Evolutionary conservation across 306 rosid species (phyloP), one percentile per base, ranked within the genome.

Genomic region (Lotus japonicus): DNA sequence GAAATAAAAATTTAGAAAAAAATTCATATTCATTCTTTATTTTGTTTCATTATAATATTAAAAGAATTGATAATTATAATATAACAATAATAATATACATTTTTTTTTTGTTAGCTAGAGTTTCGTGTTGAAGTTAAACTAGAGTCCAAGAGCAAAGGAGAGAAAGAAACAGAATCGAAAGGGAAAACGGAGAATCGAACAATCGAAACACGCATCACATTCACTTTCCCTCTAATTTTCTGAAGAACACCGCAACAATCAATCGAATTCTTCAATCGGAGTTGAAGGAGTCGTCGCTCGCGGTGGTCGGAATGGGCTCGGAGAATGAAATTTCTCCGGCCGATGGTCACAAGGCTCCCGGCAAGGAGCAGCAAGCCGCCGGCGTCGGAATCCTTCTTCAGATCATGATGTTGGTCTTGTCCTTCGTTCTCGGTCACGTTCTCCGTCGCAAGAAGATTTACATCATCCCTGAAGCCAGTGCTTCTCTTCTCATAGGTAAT

Each of bases 361-460:
- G 95, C 39, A 87, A 90, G 83, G 99, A 90, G 38, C 99, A 94
- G 70, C 99, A 94, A 75, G 99, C 99, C 19, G 99, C 99, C 72
- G 99, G 99, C 26, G 95, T 94, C 31, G 99, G 99, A 75, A 90
- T 94, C 63, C 99, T 94, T 58, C 97, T 94, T 18, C 99, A 94
- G 92, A 94, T 94, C 89, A 94, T 94, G 99, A 94, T 94, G 99
- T 81, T 94, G 18, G 99, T 94, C 14, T 67, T 94, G 60, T 90
- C 99, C 43, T 94, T 94, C 84, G 97, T 94, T 63, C 91, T 94
- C 11, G 99, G 99, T 23, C 99, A 94, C 58, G 96, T 94, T 52
- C 99, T 94, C 41, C 97, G 99, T 56, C 99, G 97, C 46, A 92
- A 90, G 72, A 91, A 82, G 74, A 65, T 94, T 77, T 90, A 90